A percentile compares a stretch with the other conserved stretches of the same genome.
phyloP scores from a whole-genome alignment of 2,329 filamentous ascomycete species.

The Calonectria fujianensis region DNA sequence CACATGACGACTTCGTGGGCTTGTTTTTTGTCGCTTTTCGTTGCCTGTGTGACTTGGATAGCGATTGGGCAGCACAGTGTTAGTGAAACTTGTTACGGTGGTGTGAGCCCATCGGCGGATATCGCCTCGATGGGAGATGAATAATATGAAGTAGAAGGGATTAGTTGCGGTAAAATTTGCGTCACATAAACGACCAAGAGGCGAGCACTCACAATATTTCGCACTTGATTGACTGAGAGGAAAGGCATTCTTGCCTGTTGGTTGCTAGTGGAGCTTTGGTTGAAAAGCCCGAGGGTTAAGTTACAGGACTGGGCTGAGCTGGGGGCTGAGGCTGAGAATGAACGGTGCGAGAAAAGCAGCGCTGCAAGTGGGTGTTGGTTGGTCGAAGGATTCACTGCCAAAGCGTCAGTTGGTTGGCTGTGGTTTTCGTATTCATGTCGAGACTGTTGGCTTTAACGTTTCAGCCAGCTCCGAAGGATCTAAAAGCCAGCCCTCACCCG shows the following conservation, averaged over 20 bases:
- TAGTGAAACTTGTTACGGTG: too few relatives aligned
- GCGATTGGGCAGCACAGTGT: too few relatives aligned
- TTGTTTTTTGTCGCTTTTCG: neutral
- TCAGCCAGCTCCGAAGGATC: neutral
- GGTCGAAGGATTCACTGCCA: neutral
- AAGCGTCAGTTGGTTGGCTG: conserved; percentile 11
- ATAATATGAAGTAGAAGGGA: neutral
- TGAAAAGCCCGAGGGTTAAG: conserved; percentile 1
- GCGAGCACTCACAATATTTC: neutral
- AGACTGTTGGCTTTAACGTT: conserved; percentile 21
- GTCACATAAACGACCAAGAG: neutral
- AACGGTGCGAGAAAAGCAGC: neutral
- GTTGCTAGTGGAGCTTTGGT: neutral
- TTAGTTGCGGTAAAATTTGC: neutral
- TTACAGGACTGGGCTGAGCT: conserved; percentile 12
- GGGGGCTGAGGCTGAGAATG: conserved; percentile 9
- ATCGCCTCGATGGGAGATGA: neutral
- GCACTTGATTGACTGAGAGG: neutral
- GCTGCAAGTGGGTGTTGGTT: neutral
- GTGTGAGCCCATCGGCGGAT: neutral
- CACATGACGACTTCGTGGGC: neutral
- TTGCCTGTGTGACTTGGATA: too few relatives aligned
- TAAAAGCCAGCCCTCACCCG: neutral
- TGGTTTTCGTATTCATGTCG: neutral
- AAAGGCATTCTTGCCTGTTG: neutral